Conservation (phyloP, 2,329 filamentous ascomycete genomes). For the Remersonia thermophila region DNA sequence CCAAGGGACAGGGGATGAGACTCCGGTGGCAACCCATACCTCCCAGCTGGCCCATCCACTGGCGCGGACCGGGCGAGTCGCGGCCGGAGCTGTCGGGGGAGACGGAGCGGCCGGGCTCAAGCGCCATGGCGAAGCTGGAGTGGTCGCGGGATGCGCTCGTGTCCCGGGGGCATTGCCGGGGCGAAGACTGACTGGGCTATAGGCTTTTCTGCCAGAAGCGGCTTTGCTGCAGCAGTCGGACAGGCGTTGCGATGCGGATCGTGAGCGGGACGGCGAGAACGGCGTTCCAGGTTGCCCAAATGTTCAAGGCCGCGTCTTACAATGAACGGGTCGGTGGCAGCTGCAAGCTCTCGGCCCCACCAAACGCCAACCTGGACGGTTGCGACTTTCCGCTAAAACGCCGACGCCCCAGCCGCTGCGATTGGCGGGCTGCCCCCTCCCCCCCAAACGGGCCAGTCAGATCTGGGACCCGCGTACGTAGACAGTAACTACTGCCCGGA, state of each 20-base stretch:
- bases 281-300: too few relatives aligned
- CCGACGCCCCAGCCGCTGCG: constrained; percentile 3
- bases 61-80: constrained; percentile 60
- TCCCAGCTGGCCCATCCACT: constrained; percentile 65
- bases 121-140: constrained; percentile 40
- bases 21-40: constrained; percentile 49
- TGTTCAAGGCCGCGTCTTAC: too few relatives aligned
- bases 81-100: constrained; percentile 80
- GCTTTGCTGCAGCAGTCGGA: not conserved
- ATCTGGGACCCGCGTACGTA: too few relatives aligned
- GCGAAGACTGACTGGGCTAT: constrained; percentile 1
- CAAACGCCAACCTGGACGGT: not conserved
- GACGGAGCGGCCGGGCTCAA: constrained; percentile 48
- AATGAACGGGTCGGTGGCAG: too few relatives aligned
- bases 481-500: constrained; percentile 1
- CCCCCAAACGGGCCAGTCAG: not conserved
- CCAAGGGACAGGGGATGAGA: not conserved
- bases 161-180: constrained; percentile 15
- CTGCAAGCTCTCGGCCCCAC: too few relatives aligned
- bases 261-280: too few relatives aligned
- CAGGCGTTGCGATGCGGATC: not conserved
- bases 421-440: constrained; percentile 2
- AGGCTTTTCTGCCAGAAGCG: not conserved
- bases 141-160: constrained; percentile 8
- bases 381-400: not conserved